phyloP scores from a whole-genome alignment of 345 rosid genomes.

The Murraya paniculata region DNA sequence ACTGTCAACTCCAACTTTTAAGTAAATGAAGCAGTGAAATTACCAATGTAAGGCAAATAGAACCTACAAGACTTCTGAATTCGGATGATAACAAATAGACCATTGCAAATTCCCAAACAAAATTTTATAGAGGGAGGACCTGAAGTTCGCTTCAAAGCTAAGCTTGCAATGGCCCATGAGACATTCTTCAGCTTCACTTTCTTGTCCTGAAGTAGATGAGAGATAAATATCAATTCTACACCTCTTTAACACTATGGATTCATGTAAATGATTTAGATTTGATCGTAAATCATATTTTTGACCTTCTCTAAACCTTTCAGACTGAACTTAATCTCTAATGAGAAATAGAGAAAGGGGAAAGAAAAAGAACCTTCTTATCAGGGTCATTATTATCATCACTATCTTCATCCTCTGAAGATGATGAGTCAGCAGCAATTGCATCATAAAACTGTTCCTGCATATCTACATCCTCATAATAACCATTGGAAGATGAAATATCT shows the following conservation, averaged over 20 bases:
- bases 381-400: conserved; percentile 47
- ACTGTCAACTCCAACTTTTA: neutral
- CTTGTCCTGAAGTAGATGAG: conserved; percentile 40
- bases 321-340: neutral
- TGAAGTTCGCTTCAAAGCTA: conserved; percentile 63
- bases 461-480: conserved; percentile 62
- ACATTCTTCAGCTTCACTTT: conserved; percentile 79
- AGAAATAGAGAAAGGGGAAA: conserved; percentile 1
- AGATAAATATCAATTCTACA: conserved; percentile 24
- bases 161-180: conserved; percentile 84
- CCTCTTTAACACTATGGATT: neutral
- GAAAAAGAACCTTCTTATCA: conserved; percentile 42
- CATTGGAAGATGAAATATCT: conserved; percentile 36
- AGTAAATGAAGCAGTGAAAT: neutral
- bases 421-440: conserved; percentile 64
- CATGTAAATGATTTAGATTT: neutral
- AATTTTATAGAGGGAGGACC: conserved; percentile 41
- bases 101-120: neutral
- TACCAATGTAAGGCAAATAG: neutral
- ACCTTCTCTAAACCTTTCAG: neutral
- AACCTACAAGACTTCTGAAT: neutral
- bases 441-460: conserved; percentile 86
- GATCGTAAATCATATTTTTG: neutral
- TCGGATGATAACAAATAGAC: neutral
- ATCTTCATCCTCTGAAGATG: conserved; percentile 78